Base-by-base conservation (phyloP, 768 basidiomycete genomes). In the Tylopilus subfusipes region DNA sequence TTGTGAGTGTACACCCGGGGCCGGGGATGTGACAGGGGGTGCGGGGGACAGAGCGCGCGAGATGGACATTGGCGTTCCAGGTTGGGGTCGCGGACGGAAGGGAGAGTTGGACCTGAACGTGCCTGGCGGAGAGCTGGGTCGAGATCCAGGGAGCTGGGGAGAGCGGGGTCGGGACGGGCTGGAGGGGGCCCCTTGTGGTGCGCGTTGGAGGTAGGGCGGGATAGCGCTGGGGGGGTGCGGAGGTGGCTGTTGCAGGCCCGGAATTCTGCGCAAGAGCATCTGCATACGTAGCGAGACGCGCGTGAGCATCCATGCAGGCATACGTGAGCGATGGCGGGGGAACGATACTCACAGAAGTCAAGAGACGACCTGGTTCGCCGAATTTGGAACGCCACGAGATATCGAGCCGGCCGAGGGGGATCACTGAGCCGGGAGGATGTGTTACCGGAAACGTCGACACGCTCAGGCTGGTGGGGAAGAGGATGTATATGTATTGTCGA, bases 401-500 rank as follows among this genome's bases (percentile, higher is more conserved):
- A 65, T 97, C 93, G 22, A 96, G 76, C 54, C 88, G 77, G n/a
- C 93, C 93, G 4, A 97, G 80, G 16, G 91, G 82, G 18, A 95
- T 79, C 39, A 86, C 74, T 22, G 78, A 78, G 2, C 95, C 95
- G 0, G 90, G 86, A 2, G 78, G 66, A 61, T 82, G 79, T 5
- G 70, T 64, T 1, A 78, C 69, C 13, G 84, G 82, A 27, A 77
- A 72, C 0, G 75, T 57, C 1, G 81, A 76, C 4, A 72, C 47
- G 13, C 52, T 57, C 4, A 72, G 47, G 13, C 52, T 57, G 44
- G 69, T 76, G 3, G 88, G 89, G 1, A 73, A 78, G 22, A 97
- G 78, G 48, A 92, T 82, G 65, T 92, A 98, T 39, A 96, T 80
- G 63, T 93, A 93, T 68, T 98, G 95, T 29, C 92, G 80, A 54